A percentile compares a stretch with the other conserved stretches of the same genome.
These are phyloP conservation scores for Bothriochloa decipiens DNA, from an alignment of 176 grass and related monocot species.

Conservation along the genomic window DNA sequence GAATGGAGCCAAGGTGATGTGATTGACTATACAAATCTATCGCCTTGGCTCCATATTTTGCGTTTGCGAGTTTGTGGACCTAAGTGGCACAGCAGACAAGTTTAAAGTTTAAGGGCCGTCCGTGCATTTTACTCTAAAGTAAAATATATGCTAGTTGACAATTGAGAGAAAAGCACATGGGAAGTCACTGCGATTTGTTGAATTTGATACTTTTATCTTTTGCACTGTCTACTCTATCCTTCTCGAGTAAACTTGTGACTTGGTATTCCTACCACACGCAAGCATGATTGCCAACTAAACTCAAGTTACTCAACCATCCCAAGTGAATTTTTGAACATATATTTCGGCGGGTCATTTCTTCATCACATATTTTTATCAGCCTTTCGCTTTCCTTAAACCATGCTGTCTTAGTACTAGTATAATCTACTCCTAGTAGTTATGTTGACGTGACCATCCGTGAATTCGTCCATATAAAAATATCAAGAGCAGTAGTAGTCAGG, in stretches of 20 bases:
- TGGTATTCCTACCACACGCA: background rate
- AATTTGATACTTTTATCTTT: background rate
- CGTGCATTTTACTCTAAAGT: too few species aligned
- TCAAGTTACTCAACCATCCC: background rate
- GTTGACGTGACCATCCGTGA: background rate
- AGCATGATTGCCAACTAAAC: background rate
- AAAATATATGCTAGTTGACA: background rate
- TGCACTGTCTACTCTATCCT: background rate
- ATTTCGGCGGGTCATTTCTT: background rate
- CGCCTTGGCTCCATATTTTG: too few species aligned
- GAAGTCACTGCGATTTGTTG: background rate
- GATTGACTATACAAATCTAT: too few species aligned
- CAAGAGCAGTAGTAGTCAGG: background rate
- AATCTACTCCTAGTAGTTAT: too few species aligned
- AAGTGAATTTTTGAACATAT: background rate
- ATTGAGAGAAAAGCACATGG: background rate
- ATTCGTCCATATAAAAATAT: background rate
- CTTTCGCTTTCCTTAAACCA: slow-evolving; percentile 32
- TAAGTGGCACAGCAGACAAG: too few species aligned
- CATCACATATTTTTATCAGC: background rate
- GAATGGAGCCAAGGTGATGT: too few species aligned
- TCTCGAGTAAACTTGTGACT: too few species aligned
- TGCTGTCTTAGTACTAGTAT: too few species aligned
- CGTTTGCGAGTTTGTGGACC: too few species aligned
- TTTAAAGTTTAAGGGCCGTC: too few species aligned